Conservation (phyloP, 2,329 filamentous ascomycete species). For the Seiridium cupressi region DNA sequence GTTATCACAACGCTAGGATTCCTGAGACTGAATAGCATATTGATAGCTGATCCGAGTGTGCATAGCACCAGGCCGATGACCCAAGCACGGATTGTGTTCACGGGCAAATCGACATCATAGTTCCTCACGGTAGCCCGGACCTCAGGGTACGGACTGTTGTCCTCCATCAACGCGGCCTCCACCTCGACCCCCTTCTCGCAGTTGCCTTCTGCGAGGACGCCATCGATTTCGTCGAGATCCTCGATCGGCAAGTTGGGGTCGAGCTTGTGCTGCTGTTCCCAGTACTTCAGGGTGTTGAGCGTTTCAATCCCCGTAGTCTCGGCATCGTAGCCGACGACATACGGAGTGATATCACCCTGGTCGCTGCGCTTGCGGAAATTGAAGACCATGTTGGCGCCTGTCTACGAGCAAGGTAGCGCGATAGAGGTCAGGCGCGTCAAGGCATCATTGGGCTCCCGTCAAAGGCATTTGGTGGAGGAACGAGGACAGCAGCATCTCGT, state of each 20-base stretch:
- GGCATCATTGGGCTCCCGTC: not conserved
- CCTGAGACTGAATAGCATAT: slow-evolving; percentile 50
- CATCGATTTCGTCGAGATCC: slow-evolving; percentile 49
- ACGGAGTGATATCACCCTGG: slow-evolving; percentile 14
- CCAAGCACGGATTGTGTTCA: slow-evolving; percentile 61
- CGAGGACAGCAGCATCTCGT: not conserved
- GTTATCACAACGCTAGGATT: slow-evolving; percentile 50
- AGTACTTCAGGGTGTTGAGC: slow-evolving; percentile 31
- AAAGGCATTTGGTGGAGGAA: not conserved
- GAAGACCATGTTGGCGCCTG: slow-evolving; percentile 17
- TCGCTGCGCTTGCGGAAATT: slow-evolving; percentile 20
- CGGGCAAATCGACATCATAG: slow-evolving; percentile 49
- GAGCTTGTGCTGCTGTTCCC: slow-evolving; percentile 51
- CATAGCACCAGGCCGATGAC: slow-evolving; percentile 54
- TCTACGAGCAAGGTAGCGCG: not conserved
- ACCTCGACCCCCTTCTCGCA: slow-evolving; percentile 42
- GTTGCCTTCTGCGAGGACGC: slow-evolving; percentile 42
- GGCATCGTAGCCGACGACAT: slow-evolving; percentile 15
- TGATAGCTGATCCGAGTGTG: slow-evolving; percentile 56
- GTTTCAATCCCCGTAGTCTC: slow-evolving; percentile 17
- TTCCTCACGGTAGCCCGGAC: slow-evolving; percentile 37
- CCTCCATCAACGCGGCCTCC: slow-evolving; percentile 45
- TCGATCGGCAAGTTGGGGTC: slow-evolving; percentile 56
- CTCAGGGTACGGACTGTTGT: slow-evolving; percentile 58
- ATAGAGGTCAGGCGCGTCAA: not conserved